phyloP scores from a whole-genome alignment of 2,329 filamentous ascomycete genomes.

The Amauroascus niger region DNA sequence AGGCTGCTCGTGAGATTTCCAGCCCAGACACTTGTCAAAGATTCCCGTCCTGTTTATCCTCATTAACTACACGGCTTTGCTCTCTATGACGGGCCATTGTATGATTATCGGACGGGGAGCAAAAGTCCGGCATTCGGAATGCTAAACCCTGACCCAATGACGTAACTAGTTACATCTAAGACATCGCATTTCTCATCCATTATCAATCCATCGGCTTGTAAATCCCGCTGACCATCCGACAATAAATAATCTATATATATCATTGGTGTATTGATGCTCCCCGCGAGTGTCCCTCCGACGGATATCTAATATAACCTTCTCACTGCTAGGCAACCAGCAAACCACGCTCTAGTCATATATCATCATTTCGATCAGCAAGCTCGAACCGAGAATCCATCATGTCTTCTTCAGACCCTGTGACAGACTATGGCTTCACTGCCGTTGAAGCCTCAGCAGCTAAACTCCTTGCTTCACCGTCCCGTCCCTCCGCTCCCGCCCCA shows the following conservation, averaged over 20 bases:
- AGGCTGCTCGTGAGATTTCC: no score
- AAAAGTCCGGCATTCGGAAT: neutral
- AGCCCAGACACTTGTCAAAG: no score
- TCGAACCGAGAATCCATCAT: no score
- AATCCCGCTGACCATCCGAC: neutral
- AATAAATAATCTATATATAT: neutral
- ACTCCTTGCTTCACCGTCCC: slow-evolving; percentile 18
- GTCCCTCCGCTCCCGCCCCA: slow-evolving; percentile 17
- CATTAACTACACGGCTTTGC: no score
- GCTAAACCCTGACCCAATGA: neutral
- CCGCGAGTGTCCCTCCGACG: neutral
- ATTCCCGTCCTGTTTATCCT: no score
- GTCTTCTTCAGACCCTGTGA: slow-evolving; percentile 5
- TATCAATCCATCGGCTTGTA: neutral
- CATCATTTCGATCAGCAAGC: no score
- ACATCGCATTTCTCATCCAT: neutral
- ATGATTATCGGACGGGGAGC: no score
- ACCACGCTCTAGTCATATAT: no score
- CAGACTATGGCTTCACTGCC: slow-evolving; percentile 29
- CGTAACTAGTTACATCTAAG: neutral
- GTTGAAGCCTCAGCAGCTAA: slow-evolving; percentile 27
- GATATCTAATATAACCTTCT: neutral
- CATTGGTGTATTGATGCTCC: neutral
- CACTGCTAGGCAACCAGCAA: neutral
- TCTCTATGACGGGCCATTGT: no score